A percentile compares a stretch with the other conserved stretches of the same genome.
Evolutionary conservation across 805 yeast species (phyloP).

Genomic region (Candida easanensis): DNA sequence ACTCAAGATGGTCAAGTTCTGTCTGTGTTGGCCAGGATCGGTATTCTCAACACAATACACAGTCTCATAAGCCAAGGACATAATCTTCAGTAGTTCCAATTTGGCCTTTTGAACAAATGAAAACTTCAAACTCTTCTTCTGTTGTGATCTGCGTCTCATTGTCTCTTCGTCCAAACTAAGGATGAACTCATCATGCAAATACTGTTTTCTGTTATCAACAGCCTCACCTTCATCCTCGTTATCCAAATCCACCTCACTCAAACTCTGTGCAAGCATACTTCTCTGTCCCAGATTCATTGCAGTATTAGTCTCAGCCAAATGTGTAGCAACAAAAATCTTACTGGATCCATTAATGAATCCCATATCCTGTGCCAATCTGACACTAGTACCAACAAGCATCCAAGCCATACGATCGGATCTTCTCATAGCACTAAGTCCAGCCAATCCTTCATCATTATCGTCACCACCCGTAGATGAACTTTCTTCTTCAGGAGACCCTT

Average conservation of each 20-base stretch:
- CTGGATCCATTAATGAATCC: slow-evolving; percentile 74
- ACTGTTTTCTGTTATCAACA: slow-evolving; percentile 25
- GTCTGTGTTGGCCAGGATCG: slow-evolving; percentile 51
- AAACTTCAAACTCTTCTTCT: slow-evolving; percentile 43
- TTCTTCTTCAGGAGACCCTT: slow-evolving; percentile 8
- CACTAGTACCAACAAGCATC: slow-evolving; percentile 89
- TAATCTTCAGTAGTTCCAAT: slow-evolving; percentile 72
- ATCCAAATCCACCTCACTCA: slow-evolving; percentile 62
- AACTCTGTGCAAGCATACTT: slow-evolving; percentile 71
- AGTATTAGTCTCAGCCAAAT: slow-evolving; percentile 76
- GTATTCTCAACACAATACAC: slow-evolving; percentile 64
- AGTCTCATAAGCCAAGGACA: slow-evolving; percentile 80
- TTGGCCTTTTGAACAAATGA: slow-evolving; percentile 69
- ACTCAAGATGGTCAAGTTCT: slow-evolving; percentile 66
- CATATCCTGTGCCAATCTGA: slow-evolving; percentile 83
- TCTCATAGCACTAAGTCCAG: slow-evolving; percentile 82
- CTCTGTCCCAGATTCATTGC: slow-evolving; percentile 80
- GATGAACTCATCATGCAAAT: slow-evolving; percentile 31
- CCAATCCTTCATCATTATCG: slow-evolving; percentile 47
- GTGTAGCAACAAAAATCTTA: slow-evolving; percentile 77
- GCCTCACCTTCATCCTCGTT: slow-evolving; percentile 34
- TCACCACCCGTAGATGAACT: slow-evolving; percentile 6
- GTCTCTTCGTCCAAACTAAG: slow-evolving; percentile 29
- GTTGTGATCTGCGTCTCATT: slow-evolving; percentile 25
- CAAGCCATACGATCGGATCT: slow-evolving; percentile 89